A percentile compares a stretch with the other conserved stretches of the same genome.
These are phyloP conservation scores for Blastobotrys parvus DNA, from an alignment of 805 yeast species.

Conservation along the genomic window DNA sequence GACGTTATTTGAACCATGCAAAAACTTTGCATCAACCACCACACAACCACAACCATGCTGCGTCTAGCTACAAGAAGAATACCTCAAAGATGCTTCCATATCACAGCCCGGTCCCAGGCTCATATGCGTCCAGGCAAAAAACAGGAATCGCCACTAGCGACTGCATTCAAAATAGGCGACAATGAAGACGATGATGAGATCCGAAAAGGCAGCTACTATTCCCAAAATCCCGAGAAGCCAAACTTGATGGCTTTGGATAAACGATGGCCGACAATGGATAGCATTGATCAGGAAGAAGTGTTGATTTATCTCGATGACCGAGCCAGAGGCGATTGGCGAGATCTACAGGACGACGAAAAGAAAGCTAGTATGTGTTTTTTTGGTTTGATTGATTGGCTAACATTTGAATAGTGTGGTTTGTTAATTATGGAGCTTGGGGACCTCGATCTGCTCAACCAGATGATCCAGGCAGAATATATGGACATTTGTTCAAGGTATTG, in stretches of 20 bases:
- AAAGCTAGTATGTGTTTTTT: conserved; percentile 22
- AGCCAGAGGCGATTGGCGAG: conserved; percentile 30
- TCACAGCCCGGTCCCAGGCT: too few relatives aligned
- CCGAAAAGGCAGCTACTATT: conserved; percentile 19
- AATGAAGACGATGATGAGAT: conserved; percentile 15
- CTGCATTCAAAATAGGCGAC: conserved; percentile 15
- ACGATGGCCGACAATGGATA: conserved; percentile 29
- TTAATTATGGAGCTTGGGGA: conserved; percentile 31
- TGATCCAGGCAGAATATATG: conserved; percentile 19
- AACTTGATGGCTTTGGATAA: conserved; percentile 20
- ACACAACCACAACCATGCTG: too few relatives aligned
- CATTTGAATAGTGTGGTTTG: conserved; percentile 17
- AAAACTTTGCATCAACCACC: too few relatives aligned
- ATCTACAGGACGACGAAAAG: conserved; percentile 25
- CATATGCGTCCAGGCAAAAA: conserved; percentile 1
- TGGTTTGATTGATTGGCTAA: neutral
- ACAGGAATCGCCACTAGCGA: conserved; percentile 6
- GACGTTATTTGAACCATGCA: too few relatives aligned
- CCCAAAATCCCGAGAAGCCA: conserved; percentile 28
- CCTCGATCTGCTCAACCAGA: conserved; percentile 20
- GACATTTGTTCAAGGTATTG: conserved; percentile 17
- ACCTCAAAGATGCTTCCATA: too few relatives aligned
- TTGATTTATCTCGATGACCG: conserved; percentile 28
- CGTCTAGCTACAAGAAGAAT: too few relatives aligned
- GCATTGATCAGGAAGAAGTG: conserved; percentile 31